Evolutionary conservation across 1,284 basidiomycete species (phyloP), one percentile per base, ranked within the genome.

Genomic region (Trichosporon asahii): DNA sequence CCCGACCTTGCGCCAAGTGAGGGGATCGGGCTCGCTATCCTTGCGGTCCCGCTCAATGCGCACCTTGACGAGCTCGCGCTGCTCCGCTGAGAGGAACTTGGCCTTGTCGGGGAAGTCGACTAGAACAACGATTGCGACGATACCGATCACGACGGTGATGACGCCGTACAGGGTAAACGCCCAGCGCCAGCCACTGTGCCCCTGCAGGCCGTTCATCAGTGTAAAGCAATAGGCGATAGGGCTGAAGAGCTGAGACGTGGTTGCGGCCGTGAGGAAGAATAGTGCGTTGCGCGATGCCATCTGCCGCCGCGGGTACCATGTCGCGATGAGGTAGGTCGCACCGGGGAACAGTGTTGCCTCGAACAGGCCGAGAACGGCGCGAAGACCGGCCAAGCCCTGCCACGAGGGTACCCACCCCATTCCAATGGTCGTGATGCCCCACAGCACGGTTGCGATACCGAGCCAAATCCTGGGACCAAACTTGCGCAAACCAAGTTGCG

Each of bases 221-320:
- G 72, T 64, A 21, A 73, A 61, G 40, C 37, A 37, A 46, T 70
- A 72, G 18, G 63, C 73, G 29, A 72, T 23, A 0, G 65, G 69
- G 53, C 67, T 49, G 21, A 57, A 61, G 15, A 69, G 53, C 4
- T 66, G 61, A 6, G 69, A 72, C n/a, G 66, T 40, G 69, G 73
- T 74, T 65, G 68, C 70, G 14, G 72, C 69, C 60, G 66, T 65
- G 35, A 84, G 77, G 78, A 85, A 85, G 78, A 85, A 85, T 37
- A 76, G 72, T 2, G 81, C 77, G 72, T 68, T 66, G 53, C 76
- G 73, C 25, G 33, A 73, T 64, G 84, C 83, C 64, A 83, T 82
- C 73, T 85, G 82, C 66, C 79, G 77, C n/a, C 85, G 82, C 2
- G 83, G 82, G 76, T 86, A 86, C 85, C 70, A 86, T 29, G 77